Percentiles rank a stretch among this genome's conserved stretches.
phyloP scores from a whole-genome alignment of 2,329 filamentous ascomycete species.

The Fusarium scirpi region DNA sequence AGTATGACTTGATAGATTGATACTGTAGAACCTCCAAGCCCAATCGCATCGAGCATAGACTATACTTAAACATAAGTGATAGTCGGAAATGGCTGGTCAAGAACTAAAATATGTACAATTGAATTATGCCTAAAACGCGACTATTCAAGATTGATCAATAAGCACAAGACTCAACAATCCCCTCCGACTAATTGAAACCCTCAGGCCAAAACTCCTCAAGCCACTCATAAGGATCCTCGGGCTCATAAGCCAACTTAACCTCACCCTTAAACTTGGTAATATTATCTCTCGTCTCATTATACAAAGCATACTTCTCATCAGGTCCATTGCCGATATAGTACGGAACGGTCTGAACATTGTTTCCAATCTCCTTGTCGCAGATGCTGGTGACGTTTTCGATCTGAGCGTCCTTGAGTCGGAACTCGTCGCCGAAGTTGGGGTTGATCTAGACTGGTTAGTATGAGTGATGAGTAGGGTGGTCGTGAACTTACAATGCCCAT shows the following conservation, averaged over 20 bases:
- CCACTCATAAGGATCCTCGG: slow-evolving; percentile 63
- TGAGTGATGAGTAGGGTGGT: neutral
- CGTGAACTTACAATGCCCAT: slow-evolving; percentile 42
- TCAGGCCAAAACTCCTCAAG: slow-evolving; percentile 62
- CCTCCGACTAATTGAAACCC: too few relatives aligned
- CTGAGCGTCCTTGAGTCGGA: slow-evolving; percentile 47
- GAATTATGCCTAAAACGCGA: neutral
- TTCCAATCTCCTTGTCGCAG: slow-evolving; percentile 48
- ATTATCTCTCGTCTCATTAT: slow-evolving; percentile 45
- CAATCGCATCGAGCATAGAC: rapidly evolving
- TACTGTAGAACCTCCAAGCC: too few relatives aligned
- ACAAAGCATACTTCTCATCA: slow-evolving; percentile 47
- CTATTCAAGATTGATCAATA: too few relatives aligned
- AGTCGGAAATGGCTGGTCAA: rapidly evolving
- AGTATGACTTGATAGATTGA: neutral
- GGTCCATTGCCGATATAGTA: slow-evolving; percentile 44
- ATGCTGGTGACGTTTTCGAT: slow-evolving; percentile 43
- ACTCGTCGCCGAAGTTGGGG: slow-evolving; percentile 48
- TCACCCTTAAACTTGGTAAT: slow-evolving; percentile 45
- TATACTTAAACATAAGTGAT: rapidly evolving
- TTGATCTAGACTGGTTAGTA: slow-evolving; percentile 35
- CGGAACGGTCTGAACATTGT: slow-evolving; percentile 47
- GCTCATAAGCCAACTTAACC: slow-evolving; percentile 40
- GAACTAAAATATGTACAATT: neutral
- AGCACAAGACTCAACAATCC: too few relatives aligned